Conservation (phyloP, 331 rosid species). For the Saraca asoca region DNA sequence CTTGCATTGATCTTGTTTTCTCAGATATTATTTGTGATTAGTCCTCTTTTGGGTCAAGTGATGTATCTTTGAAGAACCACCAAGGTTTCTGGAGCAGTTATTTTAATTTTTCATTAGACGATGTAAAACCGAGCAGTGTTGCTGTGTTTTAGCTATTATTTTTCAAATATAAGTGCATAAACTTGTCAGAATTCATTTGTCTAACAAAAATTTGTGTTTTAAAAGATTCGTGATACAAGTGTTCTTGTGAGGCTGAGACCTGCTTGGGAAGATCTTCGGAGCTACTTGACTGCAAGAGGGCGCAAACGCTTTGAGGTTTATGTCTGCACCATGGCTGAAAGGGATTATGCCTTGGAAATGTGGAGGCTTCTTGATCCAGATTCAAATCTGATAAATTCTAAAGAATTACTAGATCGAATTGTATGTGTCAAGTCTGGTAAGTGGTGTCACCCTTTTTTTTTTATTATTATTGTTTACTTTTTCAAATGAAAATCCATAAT, state of each 20-base stretch:
- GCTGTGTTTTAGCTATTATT: slow-evolving; percentile 18
- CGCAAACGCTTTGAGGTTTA: slow-evolving; percentile 99
- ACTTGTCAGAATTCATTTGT: slow-evolving; percentile 22
- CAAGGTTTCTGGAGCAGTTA: slow-evolving; percentile 1
- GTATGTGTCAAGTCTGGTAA: slow-evolving; percentile 97
- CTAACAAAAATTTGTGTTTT: slow-evolving; percentile 36
- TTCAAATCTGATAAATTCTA: slow-evolving; percentile 83
- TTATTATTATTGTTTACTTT: slow-evolving; percentile 30
- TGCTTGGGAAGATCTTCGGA: slow-evolving; percentile 99
- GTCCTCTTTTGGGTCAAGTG: slow-evolving; percentile 2
- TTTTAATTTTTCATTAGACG: slow-evolving; percentile 27
- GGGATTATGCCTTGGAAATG: slow-evolving; percentile 99
- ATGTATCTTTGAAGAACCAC: background rate
- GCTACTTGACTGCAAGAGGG: slow-evolving; percentile 95
- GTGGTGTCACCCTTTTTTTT: slow-evolving; percentile 33
- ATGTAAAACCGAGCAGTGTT: background rate
- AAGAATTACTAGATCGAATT: slow-evolving; percentile 80
- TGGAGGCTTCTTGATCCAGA: slow-evolving; percentile 99
- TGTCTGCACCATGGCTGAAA: slow-evolving; percentile 99
- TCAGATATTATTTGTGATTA: slow-evolving; percentile 1
- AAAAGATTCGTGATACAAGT: slow-evolving; percentile 97
- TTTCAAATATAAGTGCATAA: slow-evolving; percentile 13
- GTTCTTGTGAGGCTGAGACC: slow-evolving; percentile 99
- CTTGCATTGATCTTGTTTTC: slow-evolving; percentile 7
- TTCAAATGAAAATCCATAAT: background rate